phyloP scores from a whole-genome alignment of 2,329 filamentous ascomycete species.

The Aspergillus brasiliensis region DNA sequence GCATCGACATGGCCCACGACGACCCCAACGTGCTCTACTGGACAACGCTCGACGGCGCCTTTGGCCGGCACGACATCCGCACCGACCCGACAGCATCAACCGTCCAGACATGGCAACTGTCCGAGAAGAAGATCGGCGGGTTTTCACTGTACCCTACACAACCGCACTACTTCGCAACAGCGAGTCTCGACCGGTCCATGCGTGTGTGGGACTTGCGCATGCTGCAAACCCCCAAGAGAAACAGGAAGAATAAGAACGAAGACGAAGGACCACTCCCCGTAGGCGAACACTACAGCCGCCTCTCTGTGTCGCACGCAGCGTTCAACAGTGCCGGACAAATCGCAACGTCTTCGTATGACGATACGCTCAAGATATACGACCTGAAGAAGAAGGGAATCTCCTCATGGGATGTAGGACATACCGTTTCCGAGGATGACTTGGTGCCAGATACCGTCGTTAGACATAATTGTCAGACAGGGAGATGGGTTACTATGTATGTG shows the following conservation, averaged over 20 bases:
- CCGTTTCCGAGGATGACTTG: slow-evolving; percentile 65
- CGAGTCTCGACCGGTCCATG: slow-evolving; percentile 83
- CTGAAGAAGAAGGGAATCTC: slow-evolving; percentile 61
- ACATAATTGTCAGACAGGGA: slow-evolving; percentile 95
- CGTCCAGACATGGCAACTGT: slow-evolving; percentile 71
- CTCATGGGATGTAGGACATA: slow-evolving; percentile 61
- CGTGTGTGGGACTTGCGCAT: slow-evolving; percentile 92
- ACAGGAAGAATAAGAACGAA: neutral
- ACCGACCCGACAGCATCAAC: slow-evolving; percentile 51
- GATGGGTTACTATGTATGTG: slow-evolving; percentile 83
- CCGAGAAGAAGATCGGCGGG: slow-evolving; percentile 93
- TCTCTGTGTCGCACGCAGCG: slow-evolving; percentile 90
- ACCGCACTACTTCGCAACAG: slow-evolving; percentile 83
- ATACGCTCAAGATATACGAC: slow-evolving; percentile 90
- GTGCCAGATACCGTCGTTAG: slow-evolving; percentile 67
- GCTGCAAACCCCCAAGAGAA: slow-evolving; percentile 20
- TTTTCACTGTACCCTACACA: slow-evolving; percentile 81
- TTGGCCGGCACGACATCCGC: slow-evolving; percentile 80
- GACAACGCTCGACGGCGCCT: slow-evolving; percentile 77
- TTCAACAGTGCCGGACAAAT: slow-evolving; percentile 85
- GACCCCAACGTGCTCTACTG: slow-evolving; percentile 79
- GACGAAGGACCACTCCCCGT: slow-evolving; percentile 66
- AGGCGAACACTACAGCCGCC: slow-evolving; percentile 76
- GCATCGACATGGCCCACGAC: slow-evolving; percentile 73
- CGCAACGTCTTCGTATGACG: slow-evolving; percentile 91